Conservation (phyloP, 2,329 filamentous ascomycete genomes). For the Colletotrichum siamense region DNA sequence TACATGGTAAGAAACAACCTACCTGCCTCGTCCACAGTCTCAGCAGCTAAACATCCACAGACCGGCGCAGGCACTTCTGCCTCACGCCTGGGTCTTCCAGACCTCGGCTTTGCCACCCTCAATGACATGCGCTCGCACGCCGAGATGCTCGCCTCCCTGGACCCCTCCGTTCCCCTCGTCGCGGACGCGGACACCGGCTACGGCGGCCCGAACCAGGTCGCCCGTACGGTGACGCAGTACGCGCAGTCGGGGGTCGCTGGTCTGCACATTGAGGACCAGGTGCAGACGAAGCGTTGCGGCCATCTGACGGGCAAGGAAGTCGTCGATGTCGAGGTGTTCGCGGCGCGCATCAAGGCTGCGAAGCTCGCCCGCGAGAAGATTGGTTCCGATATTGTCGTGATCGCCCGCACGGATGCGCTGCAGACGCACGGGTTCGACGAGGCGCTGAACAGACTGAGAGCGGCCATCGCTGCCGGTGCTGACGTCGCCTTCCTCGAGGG, state of each 20-base stretch:
- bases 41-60: constrained; percentile 33
- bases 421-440: constrained; percentile 63
- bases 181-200: constrained; percentile 67
- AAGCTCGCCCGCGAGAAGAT: constrained; percentile 51
- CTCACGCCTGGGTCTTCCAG: constrained; percentile 66
- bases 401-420: constrained; percentile 68
- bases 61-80: constrained; percentile 68
- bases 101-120: constrained; percentile 66
- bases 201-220: constrained; percentile 57
- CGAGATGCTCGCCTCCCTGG: constrained; percentile 67
- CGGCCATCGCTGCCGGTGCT: constrained; percentile 59
- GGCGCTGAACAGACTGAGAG: constrained; percentile 53
- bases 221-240: constrained; percentile 59
- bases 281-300: constrained; percentile 69
- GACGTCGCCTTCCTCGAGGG: constrained; percentile 68
- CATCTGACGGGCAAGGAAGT: constrained; percentile 67
- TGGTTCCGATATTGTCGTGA: constrained; percentile 65
- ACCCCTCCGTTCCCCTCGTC: constrained; percentile 62
- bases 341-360: constrained; percentile 63
- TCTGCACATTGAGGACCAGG: constrained; percentile 69
- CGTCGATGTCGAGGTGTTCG: constrained; percentile 55
- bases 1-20: constrained; percentile 62
- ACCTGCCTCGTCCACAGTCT: not conserved
- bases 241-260: constrained; percentile 61
- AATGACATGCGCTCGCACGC: constrained; percentile 69